Base-by-base conservation (phyloP, 2,329 filamentous ascomycete genomes). In the Scolecobasidium constrictum region DNA sequence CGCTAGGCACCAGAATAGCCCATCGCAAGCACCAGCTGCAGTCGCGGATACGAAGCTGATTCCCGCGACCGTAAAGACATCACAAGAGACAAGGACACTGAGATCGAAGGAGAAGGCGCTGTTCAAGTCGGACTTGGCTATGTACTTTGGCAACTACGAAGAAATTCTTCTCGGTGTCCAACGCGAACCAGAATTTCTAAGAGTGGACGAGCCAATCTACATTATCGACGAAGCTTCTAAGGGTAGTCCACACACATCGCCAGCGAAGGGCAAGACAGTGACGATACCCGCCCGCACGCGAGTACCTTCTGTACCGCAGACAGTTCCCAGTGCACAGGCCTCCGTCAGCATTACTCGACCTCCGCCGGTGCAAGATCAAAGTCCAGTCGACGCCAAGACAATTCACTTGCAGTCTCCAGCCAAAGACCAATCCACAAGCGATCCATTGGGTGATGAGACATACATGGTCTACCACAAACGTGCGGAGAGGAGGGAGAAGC, bases 131-230 rank as follows among this genome's bases (percentile, higher is more conserved):
- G 88, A 95, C 57, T 72, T 96, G 47, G 81, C 87, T 28, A 75
- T 78, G 38, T 96, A 94, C 64, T 95, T 96, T 56, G 80, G 84
- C 41, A 88, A 93, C 56, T 96, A 94, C 62, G 88, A 95, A 62
- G 86, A 94, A 58, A 77, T 95, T 51, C 86, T 96, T 64, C 87
- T 85, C 48, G 85, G 93, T 57, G 81, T 86, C 49, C 77, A 80
- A 31, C 82, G 82, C 53, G 81, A 88, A 62, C 71, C 81, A 90
- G 87, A 92, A 58, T 65, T 83, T 38, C 66, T 93, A 33, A 80
- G 80, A 48, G 55, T 75, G 49, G 80, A 86, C 50, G 88, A 85
- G 11, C 78, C 77, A 35, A 80, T 94, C 52, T 65, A 83, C 48
- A 66, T 94, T 47, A 58, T 80, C 49, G 80, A 92, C 56, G 69